Base-by-base conservation (phyloP, 768 basidiomycete genomes). In the Infundibulicybe gibba region DNA sequence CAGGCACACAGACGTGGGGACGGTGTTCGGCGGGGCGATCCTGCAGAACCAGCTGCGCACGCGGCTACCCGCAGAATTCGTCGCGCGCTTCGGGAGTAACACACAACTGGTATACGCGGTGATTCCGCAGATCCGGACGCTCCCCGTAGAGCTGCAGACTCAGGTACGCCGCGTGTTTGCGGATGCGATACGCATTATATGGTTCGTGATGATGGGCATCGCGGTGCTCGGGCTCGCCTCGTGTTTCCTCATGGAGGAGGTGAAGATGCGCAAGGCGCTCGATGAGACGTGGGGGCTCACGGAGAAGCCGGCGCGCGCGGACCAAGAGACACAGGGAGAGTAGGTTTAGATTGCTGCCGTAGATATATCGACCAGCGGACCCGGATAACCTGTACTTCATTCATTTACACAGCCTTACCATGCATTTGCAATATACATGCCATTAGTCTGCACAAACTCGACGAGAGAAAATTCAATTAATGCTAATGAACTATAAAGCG, bases 21-120 rank as follows among this genome's bases (percentile, higher is more conserved):
- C 81, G 51, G 66, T 73, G 0, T 69, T 83, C 48, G 72, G 75
- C 2, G 66, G 66, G 12, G 68, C 74, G 0, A 66, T 82, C 39
- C 64, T 83, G 6, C 74, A 79, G 52, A 83, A 80, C 58, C 50
- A 71, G 43, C 69, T 83, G 13, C 54, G 56, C 8, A 62, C 55
- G 32, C 56, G 52, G 0, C 69, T 84, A 0, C 77, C 81, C 0
- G 33, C 49, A 3, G 61, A 55, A 8, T 72, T 77, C 39, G 25
- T 62, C n/a, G 44, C 52, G 0, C 53, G 61, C 30, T 58, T 74
- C 50, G 63, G 68, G 0, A 47, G 56, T n/a, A 71, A 69, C 11
- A 60, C 63, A 17, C 66, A 74, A 33, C 60, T 80, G 43, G 62
- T 71, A 9, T 80, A 74, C 51, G 62, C 72, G 1, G 63, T 70